Evolutionary conservation across 495 filamentous ascomycete species (phyloP).

Genomic region (Neurospora sp.): DNA sequence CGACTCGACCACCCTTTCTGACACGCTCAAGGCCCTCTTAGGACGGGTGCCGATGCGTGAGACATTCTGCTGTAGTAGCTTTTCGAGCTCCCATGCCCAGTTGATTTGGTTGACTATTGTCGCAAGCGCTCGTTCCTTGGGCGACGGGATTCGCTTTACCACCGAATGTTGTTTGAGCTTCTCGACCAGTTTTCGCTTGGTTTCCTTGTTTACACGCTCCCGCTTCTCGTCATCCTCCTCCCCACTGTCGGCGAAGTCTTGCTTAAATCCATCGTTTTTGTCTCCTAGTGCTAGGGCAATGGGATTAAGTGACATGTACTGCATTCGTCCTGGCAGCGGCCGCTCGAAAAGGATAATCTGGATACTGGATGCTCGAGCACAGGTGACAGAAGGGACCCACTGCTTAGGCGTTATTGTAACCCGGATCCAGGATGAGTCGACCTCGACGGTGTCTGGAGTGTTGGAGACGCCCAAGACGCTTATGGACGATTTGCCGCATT

Average conservation of each 20-base stretch:
- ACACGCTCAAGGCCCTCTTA: constrained; percentile 81
- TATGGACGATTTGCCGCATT: constrained; percentile 75
- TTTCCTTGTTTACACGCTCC: constrained; percentile 40
- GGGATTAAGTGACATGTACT: constrained; percentile 86
- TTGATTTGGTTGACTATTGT: constrained; percentile 92
- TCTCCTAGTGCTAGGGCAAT: constrained; percentile 84
- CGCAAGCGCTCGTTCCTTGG: constrained; percentile 71
- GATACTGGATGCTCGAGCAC: constrained; percentile 55
- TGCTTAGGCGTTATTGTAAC: constrained; percentile 48
- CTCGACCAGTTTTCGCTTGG: constrained; percentile 58
- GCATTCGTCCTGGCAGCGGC: constrained; percentile 81
- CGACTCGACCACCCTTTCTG: constrained; percentile 89
- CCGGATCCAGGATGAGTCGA: constrained; percentile 62
- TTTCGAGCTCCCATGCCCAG: constrained; percentile 81
- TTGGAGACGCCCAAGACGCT: constrained; percentile 81
- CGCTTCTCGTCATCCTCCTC: constrained; percentile 57
- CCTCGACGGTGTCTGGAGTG: constrained; percentile 34
- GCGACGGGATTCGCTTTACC: constrained; percentile 59
- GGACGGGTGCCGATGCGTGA: constrained; percentile 67
- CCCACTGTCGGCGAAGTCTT: constrained; percentile 32
- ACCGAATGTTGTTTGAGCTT: constrained; percentile 87
- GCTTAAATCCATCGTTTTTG: constrained; percentile 38
- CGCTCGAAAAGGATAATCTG: constrained; percentile 86
- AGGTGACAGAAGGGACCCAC: constrained; percentile 61
- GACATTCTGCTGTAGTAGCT: constrained; percentile 78